Evolutionary conservation across 2,329 filamentous ascomycete genomes (phyloP).

Genomic region (Stagonosporopsis tanaceti): DNA sequence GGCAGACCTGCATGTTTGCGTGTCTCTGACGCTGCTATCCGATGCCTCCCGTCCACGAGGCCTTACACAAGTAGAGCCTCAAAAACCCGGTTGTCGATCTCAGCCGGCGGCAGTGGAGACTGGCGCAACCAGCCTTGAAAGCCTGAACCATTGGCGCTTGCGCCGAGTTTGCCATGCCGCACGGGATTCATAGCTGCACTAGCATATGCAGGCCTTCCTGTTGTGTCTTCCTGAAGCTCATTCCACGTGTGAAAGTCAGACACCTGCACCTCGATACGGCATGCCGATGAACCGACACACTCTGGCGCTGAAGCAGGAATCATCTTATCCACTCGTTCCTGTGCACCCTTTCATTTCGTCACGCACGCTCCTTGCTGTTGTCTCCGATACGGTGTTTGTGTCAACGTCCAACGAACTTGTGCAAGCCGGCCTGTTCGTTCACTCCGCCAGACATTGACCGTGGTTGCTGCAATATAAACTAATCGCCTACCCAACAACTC

Average conservation of each 20-base stretch:
- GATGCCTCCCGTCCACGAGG: slow-evolving; percentile 19
- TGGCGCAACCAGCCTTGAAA: background rate
- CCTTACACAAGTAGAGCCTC: slow-evolving; percentile 12
- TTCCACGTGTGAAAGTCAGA: slow-evolving; percentile 39
- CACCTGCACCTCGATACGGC: slow-evolving; percentile 25
- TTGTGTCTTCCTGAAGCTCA: slow-evolving; percentile 35
- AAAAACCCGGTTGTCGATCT: slow-evolving; percentile 11
- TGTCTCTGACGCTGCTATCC: slow-evolving; percentile 20
- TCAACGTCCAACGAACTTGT: slow-evolving; percentile 19
- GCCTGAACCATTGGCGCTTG: background rate
- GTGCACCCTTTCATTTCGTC: slow-evolving; percentile 36
- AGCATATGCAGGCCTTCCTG: slow-evolving; percentile 29
- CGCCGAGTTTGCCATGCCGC: slow-evolving; percentile 16
- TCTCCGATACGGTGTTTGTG: slow-evolving; percentile 22
- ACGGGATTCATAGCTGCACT: slow-evolving; percentile 18
- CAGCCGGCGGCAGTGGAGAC: background rate
- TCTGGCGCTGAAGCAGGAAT: slow-evolving; percentile 24
- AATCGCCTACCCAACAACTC: slow-evolving; percentile 21
- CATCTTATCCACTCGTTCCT: slow-evolving; percentile 34
- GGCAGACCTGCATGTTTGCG: slow-evolving; percentile 9
- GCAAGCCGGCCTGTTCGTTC: slow-evolving; percentile 16
- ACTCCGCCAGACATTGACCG: slow-evolving; percentile 9
- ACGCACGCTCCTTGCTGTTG: slow-evolving; percentile 31
- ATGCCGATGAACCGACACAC: slow-evolving; percentile 26
- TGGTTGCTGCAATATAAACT: slow-evolving; percentile 26